phyloP scores from a whole-genome alignment of 345 rosid species.

The Hevea brasiliensis region DNA sequence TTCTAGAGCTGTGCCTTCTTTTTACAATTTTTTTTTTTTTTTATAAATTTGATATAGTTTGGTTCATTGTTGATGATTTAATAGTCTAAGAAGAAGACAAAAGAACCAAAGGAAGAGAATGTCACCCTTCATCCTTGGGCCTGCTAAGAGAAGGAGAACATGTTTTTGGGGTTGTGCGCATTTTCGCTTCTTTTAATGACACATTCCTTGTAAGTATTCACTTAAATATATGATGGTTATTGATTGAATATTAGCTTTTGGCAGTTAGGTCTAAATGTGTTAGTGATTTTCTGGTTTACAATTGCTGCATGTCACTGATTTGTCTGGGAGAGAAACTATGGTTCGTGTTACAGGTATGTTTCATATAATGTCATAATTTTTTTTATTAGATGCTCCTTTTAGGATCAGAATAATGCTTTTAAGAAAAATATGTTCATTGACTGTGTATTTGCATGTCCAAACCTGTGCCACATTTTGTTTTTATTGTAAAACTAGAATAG shows the following conservation, averaged over 20 bases:
- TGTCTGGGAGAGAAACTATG: constrained; percentile 89
- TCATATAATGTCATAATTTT: neutral
- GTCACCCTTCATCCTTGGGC: constrained; percentile 81
- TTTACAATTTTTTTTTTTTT: neutral
- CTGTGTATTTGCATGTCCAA: no score
- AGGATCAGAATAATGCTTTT: no score
- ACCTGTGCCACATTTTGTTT: no score
- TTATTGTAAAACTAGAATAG: no score
- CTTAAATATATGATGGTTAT: neutral
- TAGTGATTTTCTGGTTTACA: neutral
- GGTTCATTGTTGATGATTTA: neutral
- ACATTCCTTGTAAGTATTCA: constrained; percentile 70
- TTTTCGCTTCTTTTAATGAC: constrained; percentile 86
- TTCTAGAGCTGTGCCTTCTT: neutral
- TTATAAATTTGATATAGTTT: neutral
- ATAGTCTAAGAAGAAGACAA: constrained; percentile 68
- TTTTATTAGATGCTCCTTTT: neutral
- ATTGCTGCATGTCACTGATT: constrained; percentile 82
- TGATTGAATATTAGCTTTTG: neutral
- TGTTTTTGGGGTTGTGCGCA: constrained; percentile 83
- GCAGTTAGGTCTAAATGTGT: no score
- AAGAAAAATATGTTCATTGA: neutral
- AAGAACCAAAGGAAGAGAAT: constrained; percentile 90
- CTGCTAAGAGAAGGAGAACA: constrained; percentile 77
- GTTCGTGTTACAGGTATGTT: constrained; percentile 80